phyloP scores from a whole-genome alignment of 371 early-diverging fungal genomes.

The Mortierella sp. region DNA sequence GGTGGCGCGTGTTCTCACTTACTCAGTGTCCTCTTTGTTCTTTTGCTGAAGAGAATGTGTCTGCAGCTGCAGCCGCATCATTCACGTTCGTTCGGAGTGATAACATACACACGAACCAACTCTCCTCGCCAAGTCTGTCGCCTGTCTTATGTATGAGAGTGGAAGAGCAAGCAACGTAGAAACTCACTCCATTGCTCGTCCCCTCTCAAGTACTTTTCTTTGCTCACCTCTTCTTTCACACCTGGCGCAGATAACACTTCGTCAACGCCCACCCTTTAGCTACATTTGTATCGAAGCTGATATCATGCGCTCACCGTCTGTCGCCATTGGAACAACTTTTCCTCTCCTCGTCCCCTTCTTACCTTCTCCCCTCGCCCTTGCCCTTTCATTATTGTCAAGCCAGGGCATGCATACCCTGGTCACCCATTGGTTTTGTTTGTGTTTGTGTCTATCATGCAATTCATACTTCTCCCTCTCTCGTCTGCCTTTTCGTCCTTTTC shows the following conservation, averaged over 20 bases:
- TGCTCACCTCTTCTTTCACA: too few relatives aligned
- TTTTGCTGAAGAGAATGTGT: too few relatives aligned
- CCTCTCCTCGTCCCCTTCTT: neutral
- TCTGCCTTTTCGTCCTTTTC: neutral
- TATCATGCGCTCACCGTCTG: neutral
- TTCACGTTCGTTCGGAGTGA: too few relatives aligned
- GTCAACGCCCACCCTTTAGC: neutral
- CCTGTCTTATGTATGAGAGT: too few relatives aligned
- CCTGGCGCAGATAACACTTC: neutral
- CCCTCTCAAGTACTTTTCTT: too few relatives aligned
- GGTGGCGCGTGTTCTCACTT: neutral
- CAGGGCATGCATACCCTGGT: neutral
- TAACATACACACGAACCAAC: too few relatives aligned
- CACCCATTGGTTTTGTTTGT: neutral
- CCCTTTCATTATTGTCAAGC: neutral
- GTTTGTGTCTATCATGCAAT: neutral
- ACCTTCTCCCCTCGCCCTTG: too few relatives aligned
- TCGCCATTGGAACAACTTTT: neutral
- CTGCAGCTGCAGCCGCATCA: too few relatives aligned
- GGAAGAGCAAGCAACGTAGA: too few relatives aligned
- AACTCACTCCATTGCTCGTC: too few relatives aligned
- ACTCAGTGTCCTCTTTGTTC: neutral
- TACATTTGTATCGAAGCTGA: neutral
- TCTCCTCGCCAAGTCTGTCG: too few relatives aligned
- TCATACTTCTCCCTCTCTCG: neutral